Percentiles rank a stretch among this genome's conserved stretches.
Evolutionary conservation across 2,329 filamentous ascomycete species (phyloP).

Genomic region (Cercospora zeae-maydis): DNA sequence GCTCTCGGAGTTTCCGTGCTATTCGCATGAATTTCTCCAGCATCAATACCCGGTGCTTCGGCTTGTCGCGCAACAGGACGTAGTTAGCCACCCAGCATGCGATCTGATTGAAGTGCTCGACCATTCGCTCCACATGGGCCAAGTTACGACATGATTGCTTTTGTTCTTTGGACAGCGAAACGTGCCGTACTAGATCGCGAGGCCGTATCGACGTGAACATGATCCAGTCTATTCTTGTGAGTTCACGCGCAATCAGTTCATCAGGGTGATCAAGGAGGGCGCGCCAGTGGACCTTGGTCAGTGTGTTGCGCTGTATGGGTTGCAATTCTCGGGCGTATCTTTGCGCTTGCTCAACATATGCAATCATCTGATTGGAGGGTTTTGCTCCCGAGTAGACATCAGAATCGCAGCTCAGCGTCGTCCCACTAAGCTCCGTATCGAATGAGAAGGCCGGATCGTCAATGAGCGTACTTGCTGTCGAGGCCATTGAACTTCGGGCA

Average conservation of each 20-base stretch:
- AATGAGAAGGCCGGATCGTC: conserved; percentile 35
- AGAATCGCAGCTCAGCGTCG: conserved; percentile 30
- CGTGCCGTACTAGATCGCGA: conserved; percentile 87
- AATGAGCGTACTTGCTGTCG: conserved; percentile 34
- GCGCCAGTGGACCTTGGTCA: conserved; percentile 85
- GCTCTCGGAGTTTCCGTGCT: conserved; percentile 73
- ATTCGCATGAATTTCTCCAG: conserved; percentile 95
- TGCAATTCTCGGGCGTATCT: conserved; percentile 69
- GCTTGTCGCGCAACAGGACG: conserved; percentile 80
- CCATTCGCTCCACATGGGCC: conserved; percentile 89
- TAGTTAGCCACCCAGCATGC: conserved; percentile 55
- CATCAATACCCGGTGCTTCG: conserved; percentile 87
- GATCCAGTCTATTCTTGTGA: conserved; percentile 95
- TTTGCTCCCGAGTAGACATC: conserved; percentile 31
- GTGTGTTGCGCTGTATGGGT: conserved; percentile 63
- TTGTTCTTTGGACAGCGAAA: conserved; percentile 62
- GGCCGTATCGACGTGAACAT: conserved; percentile 95
- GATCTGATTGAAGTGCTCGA: conserved; percentile 68
- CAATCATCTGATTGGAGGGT: conserved; percentile 50
- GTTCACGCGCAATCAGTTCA: conserved; percentile 81
- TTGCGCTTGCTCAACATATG: conserved; percentile 74
- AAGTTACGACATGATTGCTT: conserved; percentile 61
- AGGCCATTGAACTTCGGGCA: conserved; percentile 37
- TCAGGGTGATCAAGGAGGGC: conserved; percentile 83
- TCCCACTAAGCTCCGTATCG: conserved; percentile 31